Percentiles rank a stretch among this genome's conserved stretches.
phyloP scores from a whole-genome alignment of 768 basidiomycete species.

The Tulasnella sp. region DNA sequence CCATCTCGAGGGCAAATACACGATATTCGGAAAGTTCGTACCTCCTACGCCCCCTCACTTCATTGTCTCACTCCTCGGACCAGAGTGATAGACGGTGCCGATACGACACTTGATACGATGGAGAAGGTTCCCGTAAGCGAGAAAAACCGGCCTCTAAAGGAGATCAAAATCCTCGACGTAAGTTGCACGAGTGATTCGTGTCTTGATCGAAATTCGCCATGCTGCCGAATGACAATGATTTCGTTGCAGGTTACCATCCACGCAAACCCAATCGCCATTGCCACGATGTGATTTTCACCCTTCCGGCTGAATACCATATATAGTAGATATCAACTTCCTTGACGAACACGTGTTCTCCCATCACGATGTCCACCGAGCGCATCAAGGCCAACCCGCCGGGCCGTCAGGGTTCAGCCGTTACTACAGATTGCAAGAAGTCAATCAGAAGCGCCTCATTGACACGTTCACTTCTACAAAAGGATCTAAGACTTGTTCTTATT shows the following conservation, averaged over 20 bases:
- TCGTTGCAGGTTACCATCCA: conserved; percentile 49
- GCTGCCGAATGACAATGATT: background rate
- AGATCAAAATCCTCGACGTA: conserved; percentile 75
- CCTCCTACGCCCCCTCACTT: background rate
- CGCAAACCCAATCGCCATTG: conserved; percentile 90
- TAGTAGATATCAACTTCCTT: no score
- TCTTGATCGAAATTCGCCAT: background rate
- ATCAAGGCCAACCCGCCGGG: background rate
- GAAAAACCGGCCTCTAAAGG: conserved; percentile 77
- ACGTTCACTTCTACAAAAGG: no score
- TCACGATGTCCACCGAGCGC: background rate
- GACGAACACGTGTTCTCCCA: background rate
- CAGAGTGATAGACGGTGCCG: conserved; percentile 90
- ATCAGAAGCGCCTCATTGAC: no score
- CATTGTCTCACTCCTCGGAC: background rate
- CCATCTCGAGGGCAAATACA: conserved; percentile 82
- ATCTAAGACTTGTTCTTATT: conserved; percentile 31
- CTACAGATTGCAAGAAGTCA: no score
- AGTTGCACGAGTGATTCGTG: conserved; percentile 24
- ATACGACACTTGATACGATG: conserved; percentile 87
- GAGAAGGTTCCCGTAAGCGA: conserved; percentile 81
- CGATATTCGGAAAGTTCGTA: conserved; percentile 71
- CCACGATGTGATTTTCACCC: conserved; percentile 26
- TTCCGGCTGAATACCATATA: background rate
- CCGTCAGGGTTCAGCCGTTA: no score